phyloP scores from a whole-genome alignment of 495 filamentous ascomycete species.

The Penicillium soppii region DNA sequence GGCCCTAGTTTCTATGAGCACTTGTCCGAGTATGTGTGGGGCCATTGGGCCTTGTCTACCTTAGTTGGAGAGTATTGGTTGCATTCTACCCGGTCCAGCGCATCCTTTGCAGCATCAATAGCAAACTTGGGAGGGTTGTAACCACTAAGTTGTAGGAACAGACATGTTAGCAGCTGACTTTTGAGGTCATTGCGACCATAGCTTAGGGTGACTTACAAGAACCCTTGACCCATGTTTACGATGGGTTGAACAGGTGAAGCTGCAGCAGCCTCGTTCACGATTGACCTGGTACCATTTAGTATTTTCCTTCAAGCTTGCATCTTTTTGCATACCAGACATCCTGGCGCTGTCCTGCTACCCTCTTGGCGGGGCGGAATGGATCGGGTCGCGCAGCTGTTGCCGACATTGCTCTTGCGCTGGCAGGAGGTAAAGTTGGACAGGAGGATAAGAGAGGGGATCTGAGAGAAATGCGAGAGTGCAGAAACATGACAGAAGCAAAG shows the following conservation, averaged over 20 bases:
- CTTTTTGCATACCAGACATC: constrained; percentile 78
- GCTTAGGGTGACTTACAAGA: constrained; percentile 58
- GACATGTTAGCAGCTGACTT: background rate
- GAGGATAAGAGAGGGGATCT: background rate
- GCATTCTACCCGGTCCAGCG: constrained; percentile 90
- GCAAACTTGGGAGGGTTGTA: constrained; percentile 96
- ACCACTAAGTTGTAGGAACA: constrained; percentile 53
- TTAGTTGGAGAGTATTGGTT: constrained; percentile 98
- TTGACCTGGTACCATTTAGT: constrained; percentile 60
- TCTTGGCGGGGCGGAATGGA: constrained; percentile 66
- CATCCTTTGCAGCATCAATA: constrained; percentile 83
- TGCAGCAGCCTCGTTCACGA: constrained; percentile 88
- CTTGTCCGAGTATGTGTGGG: background rate
- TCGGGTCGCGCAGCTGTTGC: constrained; percentile 43
- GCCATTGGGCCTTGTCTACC: constrained; percentile 33
- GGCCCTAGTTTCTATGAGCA: constrained; percentile 52
- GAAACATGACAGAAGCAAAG: constrained; percentile 1
- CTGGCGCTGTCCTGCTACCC: constrained; percentile 79
- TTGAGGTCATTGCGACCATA: background rate
- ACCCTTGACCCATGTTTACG: constrained; percentile 95
- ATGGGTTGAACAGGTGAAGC: constrained; percentile 88
- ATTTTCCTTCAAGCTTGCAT: background rate
- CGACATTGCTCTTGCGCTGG: constrained; percentile 41
- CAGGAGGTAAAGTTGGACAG: constrained; percentile 21
- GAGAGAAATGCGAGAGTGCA: background rate